A percentile compares a stretch with the other conserved stretches of the same genome.
Evolutionary conservation across 805 yeast genomes (phyloP).

Genomic region (Lachancea fermentati): DNA sequence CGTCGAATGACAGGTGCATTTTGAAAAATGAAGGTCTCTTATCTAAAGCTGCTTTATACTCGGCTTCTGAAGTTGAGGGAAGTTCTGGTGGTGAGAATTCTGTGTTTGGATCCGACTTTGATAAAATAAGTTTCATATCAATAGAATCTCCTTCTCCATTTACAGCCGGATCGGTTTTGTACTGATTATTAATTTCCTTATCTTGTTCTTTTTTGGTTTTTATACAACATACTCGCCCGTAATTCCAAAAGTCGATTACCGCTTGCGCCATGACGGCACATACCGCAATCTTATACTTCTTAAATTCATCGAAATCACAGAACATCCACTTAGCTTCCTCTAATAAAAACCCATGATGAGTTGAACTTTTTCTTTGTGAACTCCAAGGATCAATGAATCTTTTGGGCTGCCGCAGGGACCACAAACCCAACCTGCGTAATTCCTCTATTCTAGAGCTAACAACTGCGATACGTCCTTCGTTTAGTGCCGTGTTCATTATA

Average conservation of each 20-base stretch:
- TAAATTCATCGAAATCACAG: conserved; percentile 64
- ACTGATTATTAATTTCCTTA: conserved; percentile 16
- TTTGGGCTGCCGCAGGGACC: conserved; percentile 87
- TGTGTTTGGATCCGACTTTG: conserved; percentile 30
- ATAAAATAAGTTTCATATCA: conserved; percentile 34
- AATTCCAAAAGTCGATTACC: conserved; percentile 69
- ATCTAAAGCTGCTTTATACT: conserved; percentile 14
- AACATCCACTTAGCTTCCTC: conserved; percentile 84
- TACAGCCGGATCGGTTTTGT: conserved; percentile 2
- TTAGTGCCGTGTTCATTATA: conserved; percentile 73
- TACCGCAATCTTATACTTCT: conserved; percentile 63
- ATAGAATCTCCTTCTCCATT: conserved; percentile 25
- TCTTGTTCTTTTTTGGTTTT: conserved; percentile 42
- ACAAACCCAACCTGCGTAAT: conserved; percentile 74
- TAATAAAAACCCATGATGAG: conserved; percentile 69
- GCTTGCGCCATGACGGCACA: conserved; percentile 69
- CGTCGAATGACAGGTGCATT: conserved; percentile 27
- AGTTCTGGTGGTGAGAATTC: conserved; percentile 29
- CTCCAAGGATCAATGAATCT: conserved; percentile 60
- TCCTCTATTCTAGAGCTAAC: conserved; percentile 89
- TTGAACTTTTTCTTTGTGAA: conserved; percentile 31
- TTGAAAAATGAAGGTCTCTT: conserved; percentile 29
- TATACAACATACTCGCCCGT: conserved; percentile 66
- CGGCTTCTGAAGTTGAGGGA: conserved; percentile 31
- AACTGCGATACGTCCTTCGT: conserved; percentile 89